phyloP scores from a whole-genome alignment of 768 basidiomycete genomes.

The Serendipita vermifera region DNA sequence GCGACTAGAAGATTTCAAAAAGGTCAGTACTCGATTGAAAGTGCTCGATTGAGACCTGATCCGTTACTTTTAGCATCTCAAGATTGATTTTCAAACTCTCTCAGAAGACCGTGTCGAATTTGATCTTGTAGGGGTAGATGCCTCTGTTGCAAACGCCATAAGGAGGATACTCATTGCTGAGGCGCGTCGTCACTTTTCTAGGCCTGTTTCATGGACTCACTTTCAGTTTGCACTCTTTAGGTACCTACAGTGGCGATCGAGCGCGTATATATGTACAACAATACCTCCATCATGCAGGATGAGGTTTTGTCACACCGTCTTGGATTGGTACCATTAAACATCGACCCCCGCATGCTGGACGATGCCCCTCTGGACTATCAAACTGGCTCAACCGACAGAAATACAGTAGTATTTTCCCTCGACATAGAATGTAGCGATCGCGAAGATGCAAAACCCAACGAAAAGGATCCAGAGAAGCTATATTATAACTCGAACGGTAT shows the following conservation, averaged over 20 bases:
- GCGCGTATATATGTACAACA: constrained; percentile 84
- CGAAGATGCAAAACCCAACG: constrained; percentile 40
- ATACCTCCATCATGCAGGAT: constrained; percentile 86
- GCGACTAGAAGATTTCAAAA: constrained; percentile 59
- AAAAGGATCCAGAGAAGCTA: constrained; percentile 45
- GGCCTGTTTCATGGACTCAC: too few relatives aligned
- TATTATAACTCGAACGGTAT: constrained; percentile 56
- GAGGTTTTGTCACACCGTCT: constrained; percentile 89
- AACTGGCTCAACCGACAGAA: constrained; percentile 63
- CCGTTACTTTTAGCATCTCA: constrained; percentile 40
- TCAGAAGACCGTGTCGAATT: constrained; percentile 83
- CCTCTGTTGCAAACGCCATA: constrained; percentile 90
- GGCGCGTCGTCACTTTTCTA: constrained; percentile 33
- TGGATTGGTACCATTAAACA: constrained; percentile 77
- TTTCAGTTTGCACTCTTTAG: constrained; percentile 27
- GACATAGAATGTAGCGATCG: constrained; percentile 52
- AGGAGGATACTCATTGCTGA: constrained; percentile 88
- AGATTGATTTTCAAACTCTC: constrained; percentile 60
- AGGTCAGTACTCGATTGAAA: constrained; percentile 37
- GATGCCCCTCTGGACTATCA: constrained; percentile 16
- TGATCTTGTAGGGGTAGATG: constrained; percentile 90
- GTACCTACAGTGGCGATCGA: constrained; percentile 88
- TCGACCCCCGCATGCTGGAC: constrained; percentile 64
- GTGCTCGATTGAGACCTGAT: constrained; percentile 12
- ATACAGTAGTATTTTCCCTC: constrained; percentile 82